Evolutionary conservation across 208 protist genomes (phyloP), one percentile per base, ranked within the genome.

Genomic region (Plasmodiophora brassicae): DNA sequence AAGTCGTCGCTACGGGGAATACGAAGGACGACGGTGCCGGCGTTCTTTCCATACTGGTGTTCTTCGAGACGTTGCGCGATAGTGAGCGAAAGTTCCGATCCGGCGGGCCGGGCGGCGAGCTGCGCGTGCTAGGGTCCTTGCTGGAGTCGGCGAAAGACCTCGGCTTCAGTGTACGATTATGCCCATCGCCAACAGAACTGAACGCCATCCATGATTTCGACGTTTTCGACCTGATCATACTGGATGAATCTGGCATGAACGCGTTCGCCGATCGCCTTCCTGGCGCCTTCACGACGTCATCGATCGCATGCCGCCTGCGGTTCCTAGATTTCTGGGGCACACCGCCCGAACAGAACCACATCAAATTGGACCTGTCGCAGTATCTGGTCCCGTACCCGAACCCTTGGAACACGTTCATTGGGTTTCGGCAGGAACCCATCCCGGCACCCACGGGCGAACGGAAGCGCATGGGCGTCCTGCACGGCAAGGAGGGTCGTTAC

Each of bases 271-370:
- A n/a, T 38, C 5, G 32, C 5, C 20, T 78, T 5, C 65, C 65
- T 5, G n/a, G 5, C 20, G 65, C 65, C 32, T 5, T 32, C n/a
- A 5, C 32, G 20, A 5, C 65, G 65, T 28, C 50, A 57, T 5
- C 65, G 20, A 5, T 78, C 32, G 5, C 65, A 8, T 78, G 65
- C 41, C 32, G 41, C 32, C 5, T 78, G 14, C 32, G 65, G 65
- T 78, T 78, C n/a, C 10, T 78, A n/a, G 65, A 78, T 78, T 78
- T 78, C 65, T 78, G 65, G 65, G 65, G 65, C 5, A 78, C 65
- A 78, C 65, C 65, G 5, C 65, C 65, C 41, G 65, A 78, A 32
- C 65, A 78, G n/a, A 78, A 78, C n/a, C 65, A 78, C n/a, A 78
- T 78, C n/a, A 14, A 5, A 36, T 38, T 78, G 65, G 14, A 32